phyloP scores from a whole-genome alignment of 225 moss, liverwort and hornwort species.

The Antitrichia curtipendula region DNA sequence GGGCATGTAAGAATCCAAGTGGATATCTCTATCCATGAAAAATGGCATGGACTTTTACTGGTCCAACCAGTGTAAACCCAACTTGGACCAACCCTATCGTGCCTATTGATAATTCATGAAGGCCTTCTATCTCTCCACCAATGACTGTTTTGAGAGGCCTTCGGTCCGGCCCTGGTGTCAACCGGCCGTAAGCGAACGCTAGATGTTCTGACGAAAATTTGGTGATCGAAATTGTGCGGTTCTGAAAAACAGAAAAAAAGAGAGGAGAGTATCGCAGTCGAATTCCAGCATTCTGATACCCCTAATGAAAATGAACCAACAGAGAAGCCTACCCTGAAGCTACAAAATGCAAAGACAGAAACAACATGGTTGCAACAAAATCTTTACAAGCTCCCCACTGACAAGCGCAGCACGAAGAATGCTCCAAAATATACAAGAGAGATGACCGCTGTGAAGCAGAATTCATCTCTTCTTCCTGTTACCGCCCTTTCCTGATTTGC shows the following conservation, averaged over 20 bases:
- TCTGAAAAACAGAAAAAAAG: neutral
- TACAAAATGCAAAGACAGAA: neutral
- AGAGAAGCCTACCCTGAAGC: neutral
- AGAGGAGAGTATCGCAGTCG: neutral
- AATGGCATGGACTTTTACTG: neutral
- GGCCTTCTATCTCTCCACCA: too few relatives aligned
- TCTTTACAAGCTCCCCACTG: neutral
- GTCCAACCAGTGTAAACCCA: neutral
- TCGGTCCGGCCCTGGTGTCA: too few relatives aligned
- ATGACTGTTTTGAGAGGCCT: neutral
- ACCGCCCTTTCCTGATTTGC: conserved; percentile 54
- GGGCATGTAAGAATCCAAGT: neutral
- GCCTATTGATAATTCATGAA: too few relatives aligned
- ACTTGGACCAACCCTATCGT: neutral
- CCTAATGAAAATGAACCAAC: neutral
- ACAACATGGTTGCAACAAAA: neutral
- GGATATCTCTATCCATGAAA: neutral
- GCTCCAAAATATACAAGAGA: neutral
- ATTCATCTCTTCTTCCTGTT: conserved; percentile 51
- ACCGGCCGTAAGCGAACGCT: neutral
- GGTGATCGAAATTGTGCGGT: too few relatives aligned
- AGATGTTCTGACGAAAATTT: too few relatives aligned
- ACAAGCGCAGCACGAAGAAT: neutral
- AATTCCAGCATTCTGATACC: neutral
- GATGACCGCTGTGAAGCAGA: neutral